A percentile compares a stretch with the other conserved stretches of the same genome.
Evolutionary conservation across 352 stramenopile species (phyloP).

Genomic region (Globisporangium alternatum): DNA sequence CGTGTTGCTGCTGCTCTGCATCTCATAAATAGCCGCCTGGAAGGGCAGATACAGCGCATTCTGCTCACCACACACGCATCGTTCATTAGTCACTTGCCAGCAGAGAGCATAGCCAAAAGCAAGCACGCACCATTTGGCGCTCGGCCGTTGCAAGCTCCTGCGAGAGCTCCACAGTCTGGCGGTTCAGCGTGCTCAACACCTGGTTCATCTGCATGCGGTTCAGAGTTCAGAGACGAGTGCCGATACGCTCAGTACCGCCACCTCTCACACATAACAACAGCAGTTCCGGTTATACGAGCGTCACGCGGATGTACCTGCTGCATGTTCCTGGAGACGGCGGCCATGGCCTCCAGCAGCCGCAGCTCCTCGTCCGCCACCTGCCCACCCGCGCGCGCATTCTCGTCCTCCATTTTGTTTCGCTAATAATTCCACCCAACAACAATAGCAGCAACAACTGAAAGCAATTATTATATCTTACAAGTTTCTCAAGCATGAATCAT

Average conservation of each 20-base stretch:
- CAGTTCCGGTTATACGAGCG: neutral
- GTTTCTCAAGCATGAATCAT: constrained; percentile 9
- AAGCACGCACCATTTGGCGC: constrained; percentile 36
- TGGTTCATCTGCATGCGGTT: constrained; percentile 38
- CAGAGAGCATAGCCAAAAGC: neutral
- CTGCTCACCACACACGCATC: constrained; percentile 17
- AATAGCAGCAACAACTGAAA: neutral
- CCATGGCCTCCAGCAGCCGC: constrained; percentile 45
- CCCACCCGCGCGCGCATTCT: constrained; percentile 18
- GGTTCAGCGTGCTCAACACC: constrained; percentile 43
- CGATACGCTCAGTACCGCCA: neutral
- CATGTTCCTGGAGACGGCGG: constrained; percentile 33
- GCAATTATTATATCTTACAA: neutral
- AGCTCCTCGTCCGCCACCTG: constrained; percentile 46
- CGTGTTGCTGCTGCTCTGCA: constrained; percentile 31
- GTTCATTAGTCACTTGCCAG: too few relatives aligned
- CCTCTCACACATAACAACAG: neutral
- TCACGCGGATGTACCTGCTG: constrained; percentile 28
- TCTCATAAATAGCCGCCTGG: constrained; percentile 55
- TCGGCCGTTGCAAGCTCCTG: constrained; percentile 46
- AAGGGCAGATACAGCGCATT: constrained; percentile 56
- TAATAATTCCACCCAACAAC: neutral
- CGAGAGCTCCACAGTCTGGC: constrained; percentile 42
- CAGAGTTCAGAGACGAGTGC: neutral
- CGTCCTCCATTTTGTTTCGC: constrained; percentile 21